Conservation (phyloP, 768 basidiomycete species). For the Obba rivulosa region DNA sequence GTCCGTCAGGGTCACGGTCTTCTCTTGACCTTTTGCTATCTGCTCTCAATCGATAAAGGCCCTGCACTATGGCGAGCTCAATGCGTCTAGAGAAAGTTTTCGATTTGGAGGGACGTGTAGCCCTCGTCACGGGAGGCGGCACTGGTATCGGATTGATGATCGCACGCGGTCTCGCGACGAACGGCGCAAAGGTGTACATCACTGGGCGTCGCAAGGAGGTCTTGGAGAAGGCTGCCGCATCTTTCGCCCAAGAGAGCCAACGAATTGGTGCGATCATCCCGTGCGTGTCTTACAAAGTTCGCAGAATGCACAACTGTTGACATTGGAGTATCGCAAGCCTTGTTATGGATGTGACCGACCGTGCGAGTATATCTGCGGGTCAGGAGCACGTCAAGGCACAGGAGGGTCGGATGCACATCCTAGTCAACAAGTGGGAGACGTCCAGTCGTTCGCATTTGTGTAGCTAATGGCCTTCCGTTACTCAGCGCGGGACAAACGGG, state of each 20-base stretch:
- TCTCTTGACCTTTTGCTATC: neutral
- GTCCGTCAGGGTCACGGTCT: neutral
- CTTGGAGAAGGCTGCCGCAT: slow-evolving; percentile 42
- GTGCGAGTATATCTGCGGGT: slow-evolving; percentile 54
- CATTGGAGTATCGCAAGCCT: slow-evolving; percentile 34
- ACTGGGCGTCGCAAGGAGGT: slow-evolving; percentile 64
- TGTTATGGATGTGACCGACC: slow-evolving; percentile 67
- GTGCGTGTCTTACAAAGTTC: slow-evolving; percentile 32
- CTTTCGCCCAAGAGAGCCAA: slow-evolving; percentile 39
- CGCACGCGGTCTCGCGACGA: slow-evolving; percentile 64
- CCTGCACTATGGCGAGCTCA: slow-evolving; percentile 6
- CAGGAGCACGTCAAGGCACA: slow-evolving; percentile 48
- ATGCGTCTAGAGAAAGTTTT: slow-evolving; percentile 17
- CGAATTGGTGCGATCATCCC: slow-evolving; percentile 48
- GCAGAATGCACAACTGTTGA: neutral
- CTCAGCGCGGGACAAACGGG: slow-evolving; percentile 71
- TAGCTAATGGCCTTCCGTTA: neutral
- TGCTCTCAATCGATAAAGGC: neutral
- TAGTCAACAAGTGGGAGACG: slow-evolving; percentile 70
- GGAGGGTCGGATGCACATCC: slow-evolving; percentile 70
- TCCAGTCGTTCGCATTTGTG: neutral
- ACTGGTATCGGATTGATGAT: slow-evolving; percentile 62
- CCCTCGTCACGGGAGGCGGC: slow-evolving; percentile 44
- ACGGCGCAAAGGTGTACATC: slow-evolving; percentile 79
- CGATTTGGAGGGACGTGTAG: slow-evolving; percentile 53